Base-by-base conservation (phyloP, 495 filamentous ascomycete genomes). In the Trichoderma orchidacearum region DNA sequence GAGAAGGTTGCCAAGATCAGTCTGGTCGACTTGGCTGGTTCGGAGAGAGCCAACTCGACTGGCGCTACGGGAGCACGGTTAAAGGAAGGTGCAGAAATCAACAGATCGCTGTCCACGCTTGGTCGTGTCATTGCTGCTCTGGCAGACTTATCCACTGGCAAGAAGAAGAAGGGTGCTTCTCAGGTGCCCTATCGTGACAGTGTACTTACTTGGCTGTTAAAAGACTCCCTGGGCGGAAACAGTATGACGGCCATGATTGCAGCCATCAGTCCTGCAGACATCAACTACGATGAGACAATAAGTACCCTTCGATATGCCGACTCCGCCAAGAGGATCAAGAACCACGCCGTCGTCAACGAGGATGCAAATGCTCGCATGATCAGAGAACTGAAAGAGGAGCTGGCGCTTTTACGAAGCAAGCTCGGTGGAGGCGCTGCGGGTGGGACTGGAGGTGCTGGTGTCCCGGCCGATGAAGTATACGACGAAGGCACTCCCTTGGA, bases 201-300 rank as follows among this genome's bases (percentile, higher is more conserved):
- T 58, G 82, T 97, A 48, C 72, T 99, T 58, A 99, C 94, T 13
- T 99, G 94, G 94, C 72, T 99, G 28, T 72, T 99, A 59, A 97
- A 99, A 63, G 94, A 99, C 68, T 97, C 93, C 2, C 75, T 99
- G 9, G 94, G 94, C 65, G 94, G 94, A 57, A 99, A 99, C 72
- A 97, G 93, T 64, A 92, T 98, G 86, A 98, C 93, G 18, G 94
- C 93, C 50, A 98, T 98, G 93, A 98, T 98, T 72, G 93, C 93
- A 50, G 93, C 93, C 34, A 97, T 98, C 64, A 96, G 90, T 55
- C 93, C 93, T 4, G 93, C 93, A 55, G 93, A 99, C 72, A 97
- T 99, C 75, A 99, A 99, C 70, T 99, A 92, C 64, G 93, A 99
- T 62, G 93, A 99, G 68, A 97, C 93, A 12, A 76, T 99, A 6